phyloP scores from a whole-genome alignment of 202 grass and related monocot genomes.

The Thinopyrum obtusiflorum region DNA sequence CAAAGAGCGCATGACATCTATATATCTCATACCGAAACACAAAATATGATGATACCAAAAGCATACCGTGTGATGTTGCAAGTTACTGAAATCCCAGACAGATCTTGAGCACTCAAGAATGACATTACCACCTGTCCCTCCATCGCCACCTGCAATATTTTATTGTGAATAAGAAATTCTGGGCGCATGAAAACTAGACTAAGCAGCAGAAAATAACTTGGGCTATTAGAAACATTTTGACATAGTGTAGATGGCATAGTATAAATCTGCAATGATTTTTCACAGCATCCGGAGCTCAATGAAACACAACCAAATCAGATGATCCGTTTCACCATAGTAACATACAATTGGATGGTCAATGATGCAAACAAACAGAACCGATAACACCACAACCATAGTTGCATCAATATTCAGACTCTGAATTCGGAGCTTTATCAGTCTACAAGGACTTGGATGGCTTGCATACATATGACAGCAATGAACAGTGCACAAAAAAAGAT shows the following conservation, averaged over 20 bases:
- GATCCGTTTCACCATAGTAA: background rate
- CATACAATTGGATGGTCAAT: background rate
- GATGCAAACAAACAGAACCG: background rate
- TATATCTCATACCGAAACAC: background rate
- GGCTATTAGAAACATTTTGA: slow-evolving; percentile 22
- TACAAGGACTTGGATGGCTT: background rate
- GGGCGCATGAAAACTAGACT: background rate
- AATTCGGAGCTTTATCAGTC: background rate
- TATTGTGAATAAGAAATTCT: background rate
- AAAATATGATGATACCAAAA: slow-evolving; percentile 2
- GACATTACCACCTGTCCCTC: slow-evolving; percentile 82
- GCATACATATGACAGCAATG: background rate
- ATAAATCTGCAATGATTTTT: background rate
- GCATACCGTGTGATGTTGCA: slow-evolving; percentile 92
- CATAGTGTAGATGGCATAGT: background rate
- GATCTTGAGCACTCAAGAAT: slow-evolving; percentile 83
- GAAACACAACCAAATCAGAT: background rate
- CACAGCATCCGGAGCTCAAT: background rate
- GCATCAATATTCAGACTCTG: background rate
- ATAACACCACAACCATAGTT: background rate
- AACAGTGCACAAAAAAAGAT: background rate
- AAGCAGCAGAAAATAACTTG: background rate
- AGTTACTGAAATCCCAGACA: slow-evolving; percentile 87
- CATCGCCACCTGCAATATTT: slow-evolving; percentile 75
- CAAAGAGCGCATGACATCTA: background rate